Evolutionary conservation across 1,284 basidiomycete species (phyloP).

Genomic region (Leccinum solheimii): DNA sequence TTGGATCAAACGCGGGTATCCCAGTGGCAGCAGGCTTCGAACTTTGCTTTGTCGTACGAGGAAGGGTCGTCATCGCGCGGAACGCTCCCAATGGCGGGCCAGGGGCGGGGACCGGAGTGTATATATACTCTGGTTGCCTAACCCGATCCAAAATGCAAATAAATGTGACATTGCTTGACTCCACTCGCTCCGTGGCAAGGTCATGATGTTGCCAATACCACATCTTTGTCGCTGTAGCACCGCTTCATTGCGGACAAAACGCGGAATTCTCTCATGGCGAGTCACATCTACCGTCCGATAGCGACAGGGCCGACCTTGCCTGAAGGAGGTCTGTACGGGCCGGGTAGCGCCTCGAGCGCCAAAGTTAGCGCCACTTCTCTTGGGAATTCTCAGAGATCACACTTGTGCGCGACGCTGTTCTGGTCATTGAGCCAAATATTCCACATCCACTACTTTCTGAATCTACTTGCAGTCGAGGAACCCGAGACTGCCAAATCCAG

Average conservation of each 20-base stretch:
- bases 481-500: constrained; percentile 61
- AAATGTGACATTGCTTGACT: not conserved
- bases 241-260: constrained; percentile 1
- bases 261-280: not conserved
- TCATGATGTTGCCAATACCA: not conserved
- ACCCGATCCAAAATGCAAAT: constrained; percentile 8
- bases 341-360: not conserved
- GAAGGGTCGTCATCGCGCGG: constrained; percentile 35
- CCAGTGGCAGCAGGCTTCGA: constrained; percentile 8
- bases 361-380: not conserved
- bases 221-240: constrained; percentile 1
- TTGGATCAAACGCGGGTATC: constrained; percentile 10
- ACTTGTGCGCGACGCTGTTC: constrained; percentile 1
- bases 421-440: not conserved
- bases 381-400: not conserved
- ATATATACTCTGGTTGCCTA: constrained; percentile 6
- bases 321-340: constrained; percentile 6
- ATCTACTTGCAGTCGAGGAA: constrained; percentile 56
- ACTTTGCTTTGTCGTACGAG: constrained; percentile 24
- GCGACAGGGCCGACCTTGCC: constrained; percentile 17
- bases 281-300: not conserved
- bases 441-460: not conserved
- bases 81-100: not conserved
- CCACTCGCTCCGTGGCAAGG: not conserved
- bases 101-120: not conserved